phyloP scores from a whole-genome alignment of 225 moss, liverwort and hornwort species.

The Lunularia cruciata region DNA sequence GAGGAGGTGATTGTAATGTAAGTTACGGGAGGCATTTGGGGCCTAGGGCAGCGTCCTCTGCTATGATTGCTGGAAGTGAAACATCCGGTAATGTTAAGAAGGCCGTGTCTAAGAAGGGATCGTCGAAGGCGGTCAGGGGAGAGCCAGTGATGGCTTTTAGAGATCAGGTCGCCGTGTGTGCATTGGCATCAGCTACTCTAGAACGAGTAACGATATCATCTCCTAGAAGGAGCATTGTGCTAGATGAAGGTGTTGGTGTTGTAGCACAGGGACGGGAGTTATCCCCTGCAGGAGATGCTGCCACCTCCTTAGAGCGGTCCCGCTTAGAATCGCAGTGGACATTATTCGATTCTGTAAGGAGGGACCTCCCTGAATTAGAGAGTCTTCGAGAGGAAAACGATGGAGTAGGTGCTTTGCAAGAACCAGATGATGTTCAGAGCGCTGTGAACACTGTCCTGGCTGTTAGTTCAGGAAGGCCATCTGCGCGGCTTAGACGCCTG shows the following conservation, averaged over 20 bases:
- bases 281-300: conserved; percentile 55
- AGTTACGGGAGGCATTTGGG: conserved; percentile 2
- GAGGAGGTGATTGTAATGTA: conserved; percentile 15
- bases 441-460: conserved; percentile 32
- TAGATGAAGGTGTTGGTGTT: conserved; percentile 43
- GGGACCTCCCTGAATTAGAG: conserved; percentile 23
- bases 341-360: conserved; percentile 36
- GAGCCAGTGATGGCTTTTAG: conserved; percentile 56
- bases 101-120: conserved; percentile 41
- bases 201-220: conserved; percentile 47
- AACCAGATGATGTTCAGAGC: conserved; percentile 7
- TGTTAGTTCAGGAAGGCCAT: conserved; percentile 78
- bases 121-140: conserved; percentile 41
- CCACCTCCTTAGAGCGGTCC: conserved; percentile 69
- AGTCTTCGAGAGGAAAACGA: conserved; percentile 25
- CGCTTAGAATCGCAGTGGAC: conserved; percentile 91
- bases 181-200: conserved; percentile 56
- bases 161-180: conserved; percentile 60
- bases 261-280: conserved; percentile 29
- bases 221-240: conserved; percentile 41
- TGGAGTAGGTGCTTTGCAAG: conserved; percentile 2
- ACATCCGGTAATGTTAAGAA: conserved; percentile 54
- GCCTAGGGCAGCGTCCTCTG: conserved; percentile 26
- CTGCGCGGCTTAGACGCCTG: conserved; percentile 81
- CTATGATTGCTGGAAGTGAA: conserved; percentile 49